Base-by-base conservation (phyloP, 2,329 filamentous ascomycete species). In the Penicillium expansum region DNA sequence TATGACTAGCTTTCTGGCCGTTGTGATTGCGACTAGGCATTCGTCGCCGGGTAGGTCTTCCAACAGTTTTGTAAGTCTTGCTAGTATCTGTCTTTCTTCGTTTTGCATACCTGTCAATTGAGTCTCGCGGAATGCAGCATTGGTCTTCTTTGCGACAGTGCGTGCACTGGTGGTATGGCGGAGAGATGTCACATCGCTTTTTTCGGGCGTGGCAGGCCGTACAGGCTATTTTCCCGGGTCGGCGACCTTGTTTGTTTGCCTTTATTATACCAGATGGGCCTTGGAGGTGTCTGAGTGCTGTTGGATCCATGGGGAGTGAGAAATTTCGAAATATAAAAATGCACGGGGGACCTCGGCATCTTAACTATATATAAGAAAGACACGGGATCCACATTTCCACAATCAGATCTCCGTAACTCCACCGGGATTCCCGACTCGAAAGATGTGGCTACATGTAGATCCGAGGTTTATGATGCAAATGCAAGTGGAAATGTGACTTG, bases 211-310 rank as follows among this genome's bases (percentile, higher is more conserved):
- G 54, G 29, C 54, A 56, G 7, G 54, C 54, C 7, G 18, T 27
- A 7, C 54, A 56, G 42, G 54, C 54, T 45, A n/a, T 47, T 42
- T 52, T 56, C 2, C 54, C 48, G 14, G 41, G 48, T 47, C 48
- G 48, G 11, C 54, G 54, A 18, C 54, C 48, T 47, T 47, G 41
- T 33, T 42, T 55, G 18, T 18, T 52, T 38, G 39, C 2, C 32
- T 52, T 56, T n/a, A 9, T 47, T 29, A 56, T 56, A 14, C 54
- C 48, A 8, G 39, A 14, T 16, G 30, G 18, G 9, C 18, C 7
- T 30, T 24, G 38, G 7, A 39, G 16, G 13, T 9, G 18, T 44
- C 30, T 30, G 8, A 30, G 29, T 33, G 48, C 27, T 22, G 16
- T 7, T 20, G 43, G 3, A 24, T 56, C 41, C 54, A 56, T 52